phyloP scores from a whole-genome alignment of 768 basidiomycete genomes.

The Mycena metata region DNA sequence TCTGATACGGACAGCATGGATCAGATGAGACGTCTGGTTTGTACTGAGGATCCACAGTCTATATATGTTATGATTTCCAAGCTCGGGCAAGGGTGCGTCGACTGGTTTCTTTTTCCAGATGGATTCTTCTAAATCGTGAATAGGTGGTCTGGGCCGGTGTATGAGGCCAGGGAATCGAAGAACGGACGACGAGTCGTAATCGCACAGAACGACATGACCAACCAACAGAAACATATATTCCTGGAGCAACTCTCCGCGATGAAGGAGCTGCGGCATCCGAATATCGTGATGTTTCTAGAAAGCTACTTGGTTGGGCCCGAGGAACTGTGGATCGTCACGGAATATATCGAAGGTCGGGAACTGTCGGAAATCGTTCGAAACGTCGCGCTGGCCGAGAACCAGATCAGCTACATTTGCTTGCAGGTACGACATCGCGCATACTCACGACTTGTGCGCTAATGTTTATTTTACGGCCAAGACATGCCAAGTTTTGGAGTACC shows the following conservation, averaged over 20 bases:
- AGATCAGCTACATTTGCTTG: slow-evolving; percentile 90
- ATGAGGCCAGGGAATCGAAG: slow-evolving; percentile 91
- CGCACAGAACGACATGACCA: slow-evolving; percentile 98
- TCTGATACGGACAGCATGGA: slow-evolving; percentile 79
- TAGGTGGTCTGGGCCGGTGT: slow-evolving; percentile 87
- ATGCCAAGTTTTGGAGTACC: slow-evolving; percentile 92
- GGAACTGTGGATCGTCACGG: slow-evolving; percentile 98
- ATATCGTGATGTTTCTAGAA: slow-evolving; percentile 96
- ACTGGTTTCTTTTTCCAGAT: slow-evolving; percentile 14
- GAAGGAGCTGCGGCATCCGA: slow-evolving; percentile 97
- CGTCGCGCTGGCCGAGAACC: slow-evolving; percentile 93
- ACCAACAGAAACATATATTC: slow-evolving; percentile 97
- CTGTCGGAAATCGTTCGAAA: slow-evolving; percentile 98
- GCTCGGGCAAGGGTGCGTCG: slow-evolving; percentile 94
- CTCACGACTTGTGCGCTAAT: slow-evolving; percentile 26
- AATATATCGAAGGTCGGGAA: slow-evolving; percentile 98
- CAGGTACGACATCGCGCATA: slow-evolving; percentile 70
- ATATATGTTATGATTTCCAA: slow-evolving; percentile 98
- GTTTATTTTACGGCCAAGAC: slow-evolving; percentile 64
- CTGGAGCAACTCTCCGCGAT: slow-evolving; percentile 98
- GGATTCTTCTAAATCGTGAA: neutral
- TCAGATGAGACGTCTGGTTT: slow-evolving; percentile 90
- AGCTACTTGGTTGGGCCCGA: slow-evolving; percentile 89
- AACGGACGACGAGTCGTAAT: slow-evolving; percentile 93
- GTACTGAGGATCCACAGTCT: slow-evolving; percentile 86